phyloP scores from a whole-genome alignment of 1,139 yeast genomes.

The Hyphopichia wangnamkhiaoensis region DNA sequence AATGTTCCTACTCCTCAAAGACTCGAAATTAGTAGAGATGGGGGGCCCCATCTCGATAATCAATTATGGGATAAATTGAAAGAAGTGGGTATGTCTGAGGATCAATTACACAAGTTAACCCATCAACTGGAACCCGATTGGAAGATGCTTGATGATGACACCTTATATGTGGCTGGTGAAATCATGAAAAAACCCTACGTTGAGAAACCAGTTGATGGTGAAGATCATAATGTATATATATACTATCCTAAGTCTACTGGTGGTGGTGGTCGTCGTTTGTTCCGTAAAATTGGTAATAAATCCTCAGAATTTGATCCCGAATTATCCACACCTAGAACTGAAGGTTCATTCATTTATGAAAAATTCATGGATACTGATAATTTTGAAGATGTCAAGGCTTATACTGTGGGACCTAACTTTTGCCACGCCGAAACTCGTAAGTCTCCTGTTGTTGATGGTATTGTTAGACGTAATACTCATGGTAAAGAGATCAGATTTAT shows the following conservation, averaged over 20 bases:
- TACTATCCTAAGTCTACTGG: slow-evolving; percentile 88
- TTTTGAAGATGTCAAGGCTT: slow-evolving; percentile 97
- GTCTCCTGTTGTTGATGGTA: slow-evolving; percentile 98
- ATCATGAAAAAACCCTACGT: slow-evolving; percentile 85
- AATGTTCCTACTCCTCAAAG: slow-evolving; percentile 87
- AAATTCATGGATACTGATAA: slow-evolving; percentile 97
- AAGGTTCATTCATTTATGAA: slow-evolving; percentile 92
- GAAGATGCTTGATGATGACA: slow-evolving; percentile 89
- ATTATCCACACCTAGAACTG: slow-evolving; percentile 71
- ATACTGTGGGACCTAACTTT: slow-evolving; percentile 86
- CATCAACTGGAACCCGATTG: slow-evolving; percentile 73
- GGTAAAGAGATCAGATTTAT: slow-evolving; percentile 95
- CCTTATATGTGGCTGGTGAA: slow-evolving; percentile 75
- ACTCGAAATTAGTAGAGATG: slow-evolving; percentile 89
- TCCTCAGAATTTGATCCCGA: slow-evolving; percentile 94
- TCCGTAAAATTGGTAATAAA: slow-evolving; percentile 95
- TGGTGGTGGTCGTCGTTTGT: slow-evolving; percentile 94
- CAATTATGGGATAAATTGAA: slow-evolving; percentile 51
- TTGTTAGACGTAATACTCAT: slow-evolving; percentile 94
- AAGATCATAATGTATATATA: slow-evolving; percentile 94
- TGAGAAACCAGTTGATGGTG: slow-evolving; percentile 99
- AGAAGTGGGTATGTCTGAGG: slow-evolving; percentile 38
- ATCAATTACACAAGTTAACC: slow-evolving; percentile 60
- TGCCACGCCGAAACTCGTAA: slow-evolving; percentile 99
- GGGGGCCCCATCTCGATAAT: slow-evolving; percentile 83